Conservation (phyloP, 208 protist species). For the Wallacemonas sp. region DNA sequence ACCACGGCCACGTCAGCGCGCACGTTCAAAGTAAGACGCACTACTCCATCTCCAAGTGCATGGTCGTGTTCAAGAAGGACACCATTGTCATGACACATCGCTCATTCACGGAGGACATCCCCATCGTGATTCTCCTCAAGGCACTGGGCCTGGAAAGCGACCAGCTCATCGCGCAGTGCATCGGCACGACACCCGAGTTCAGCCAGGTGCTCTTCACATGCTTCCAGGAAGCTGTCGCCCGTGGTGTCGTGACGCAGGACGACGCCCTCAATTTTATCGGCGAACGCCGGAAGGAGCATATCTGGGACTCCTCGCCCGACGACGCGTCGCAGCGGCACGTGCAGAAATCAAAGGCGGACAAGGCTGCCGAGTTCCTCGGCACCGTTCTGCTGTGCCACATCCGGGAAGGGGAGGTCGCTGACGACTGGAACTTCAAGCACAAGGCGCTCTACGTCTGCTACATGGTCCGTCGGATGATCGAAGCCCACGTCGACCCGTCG, state of each 20-base stretch:
- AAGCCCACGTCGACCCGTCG: constrained; percentile 86
- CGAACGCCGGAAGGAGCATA: constrained; percentile 85
- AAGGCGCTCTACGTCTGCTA: constrained; percentile 98
- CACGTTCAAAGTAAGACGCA: constrained; percentile 93
- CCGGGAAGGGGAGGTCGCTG: constrained; percentile 83
- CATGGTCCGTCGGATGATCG: constrained; percentile 98
- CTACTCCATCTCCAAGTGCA: constrained; percentile 95
- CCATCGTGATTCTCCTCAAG: constrained; percentile 97
- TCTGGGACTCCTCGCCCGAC: constrained; percentile 56
- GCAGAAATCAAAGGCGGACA: constrained; percentile 87
- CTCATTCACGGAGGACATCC: constrained; percentile 98
- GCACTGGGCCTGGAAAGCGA: constrained; percentile 98
- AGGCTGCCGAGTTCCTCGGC: constrained; percentile 95
- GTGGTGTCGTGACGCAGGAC: constrained; percentile 89
- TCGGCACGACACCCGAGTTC: constrained; percentile 93
- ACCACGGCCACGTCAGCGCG: constrained; percentile 77
- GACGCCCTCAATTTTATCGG: constrained; percentile 98
- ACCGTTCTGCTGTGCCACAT: constrained; percentile 95
- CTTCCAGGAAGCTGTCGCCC: constrained; percentile 92
- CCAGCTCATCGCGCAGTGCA: constrained; percentile 98
- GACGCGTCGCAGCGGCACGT: constrained; percentile 72
- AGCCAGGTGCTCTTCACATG: constrained; percentile 94
- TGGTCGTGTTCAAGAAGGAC: constrained; percentile 93
- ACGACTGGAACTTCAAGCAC: constrained; percentile 96
- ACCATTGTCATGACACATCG: constrained; percentile 98